Base-by-base conservation (phyloP, 768 basidiomycete genomes). In the Lepiota brunneoincarnata region DNA sequence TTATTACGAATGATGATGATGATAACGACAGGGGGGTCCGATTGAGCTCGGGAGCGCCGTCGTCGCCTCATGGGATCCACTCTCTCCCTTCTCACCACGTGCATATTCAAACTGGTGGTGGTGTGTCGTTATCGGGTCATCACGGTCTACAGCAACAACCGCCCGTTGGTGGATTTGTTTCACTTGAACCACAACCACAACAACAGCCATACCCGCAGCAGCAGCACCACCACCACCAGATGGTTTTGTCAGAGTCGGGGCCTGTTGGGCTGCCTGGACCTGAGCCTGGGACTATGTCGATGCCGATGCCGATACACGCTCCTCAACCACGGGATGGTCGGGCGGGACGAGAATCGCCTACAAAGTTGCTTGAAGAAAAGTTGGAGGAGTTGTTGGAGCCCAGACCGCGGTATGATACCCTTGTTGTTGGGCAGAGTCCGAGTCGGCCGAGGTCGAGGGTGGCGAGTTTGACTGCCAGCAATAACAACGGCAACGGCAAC, bases 371-470 rank as follows among this genome's bases (percentile, higher is more conserved):
- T 12, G 53, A 54, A 23, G 45, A 54, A 17, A 54, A 54, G 15
- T 40, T 54, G 23, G 53, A 54, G 14, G 46, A 54, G n/a, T 15
- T 54, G 37, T 42, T 54, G 46, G 53, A 54, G 15, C 53, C 53
- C 17, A 47, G 45, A 35, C 39, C 45, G 38, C 28, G 53, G 20
- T 54, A 38, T 21, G 39, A 44, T 17, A 37, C 47, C n/a, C n/a
- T 17, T 26, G 45, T 15, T 28, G 20, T 12, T 34, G n/a, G 23
- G 14, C 24, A 34, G 11, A 50, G 36, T 17, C 42, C 34, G 34
- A 41, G 49, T 31, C 24, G 51, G 3, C 45, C 52, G 23, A 46
- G 52, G 38, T 46, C 44, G 20, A 46, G 52, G 18, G 52, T 54
- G 20, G 4, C 52, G 20, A 54, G 53, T 41, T 47, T 48, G 38